Base-by-base conservation (phyloP, 1,284 basidiomycete species). In the Trametes polyzona region DNA sequence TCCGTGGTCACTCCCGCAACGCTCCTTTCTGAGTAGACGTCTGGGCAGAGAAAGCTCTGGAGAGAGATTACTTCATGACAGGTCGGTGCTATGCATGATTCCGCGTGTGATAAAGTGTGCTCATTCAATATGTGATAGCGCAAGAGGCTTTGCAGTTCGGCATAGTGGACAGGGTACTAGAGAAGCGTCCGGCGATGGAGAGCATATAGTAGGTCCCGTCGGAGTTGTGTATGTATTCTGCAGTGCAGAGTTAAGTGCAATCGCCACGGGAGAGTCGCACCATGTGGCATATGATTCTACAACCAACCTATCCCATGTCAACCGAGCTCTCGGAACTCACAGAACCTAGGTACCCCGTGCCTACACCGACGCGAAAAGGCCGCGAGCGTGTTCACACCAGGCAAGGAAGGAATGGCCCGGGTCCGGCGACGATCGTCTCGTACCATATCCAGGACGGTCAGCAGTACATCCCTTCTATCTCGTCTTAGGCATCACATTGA, bases 11-110 rank as follows among this genome's bases (percentile, higher is more conserved):
- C n/a, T 17, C 26, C 8, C 19, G 3, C 14, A 9, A 24, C 10
- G 33, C 40, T 47, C 29, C 36, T 26, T 39, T 44, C 54, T 60
- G 39, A 40, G 52, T n/a, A 43, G 35, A 26, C 6, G 12, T 40
- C 12, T 4, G 64, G 52, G 59, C 71, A 93, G 94, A 92, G 71
- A 88, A 78, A 57, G 93, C 94, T 32, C 76, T 97, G 59, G 95
- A 97, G 75, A 83, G 95, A 57, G 95, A 97, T 73, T 95, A 95
- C 74, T 97, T 95, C 74, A 90, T 97, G 88, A 95, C 92, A 48
- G 88, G 90, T 89, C 64, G 61, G 79, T 21, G 1, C 1, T 11
- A 2, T 55, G 4, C 19, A 21, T 24, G 7, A 1, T 23, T n/a
- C 35, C n/a, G n/a, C n/a, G n/a, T n/a, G n/a, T n/a, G n/a, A n/a